Percentiles rank a stretch among this genome's conserved stretches.
Conservation (phyloP, 768 basidiomycete genomes). For the Calocybe cyanea region DNA sequence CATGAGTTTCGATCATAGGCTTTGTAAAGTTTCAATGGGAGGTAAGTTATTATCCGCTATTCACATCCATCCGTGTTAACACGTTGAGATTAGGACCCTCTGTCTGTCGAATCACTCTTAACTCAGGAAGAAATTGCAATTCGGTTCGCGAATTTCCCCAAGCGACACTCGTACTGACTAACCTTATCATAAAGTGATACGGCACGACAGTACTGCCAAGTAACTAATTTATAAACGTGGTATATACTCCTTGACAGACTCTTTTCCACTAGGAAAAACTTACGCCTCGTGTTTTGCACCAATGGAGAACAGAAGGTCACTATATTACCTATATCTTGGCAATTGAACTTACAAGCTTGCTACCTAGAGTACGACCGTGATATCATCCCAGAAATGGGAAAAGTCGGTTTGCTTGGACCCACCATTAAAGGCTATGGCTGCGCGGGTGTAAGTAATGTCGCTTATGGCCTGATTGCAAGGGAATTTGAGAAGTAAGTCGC, state of each 20-base stretch:
- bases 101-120: conserved; percentile 73
- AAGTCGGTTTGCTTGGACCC: conserved; percentile 84
- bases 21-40: conserved; percentile 43
- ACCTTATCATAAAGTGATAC: conserved; percentile 55
- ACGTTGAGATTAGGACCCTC: conserved; percentile 61
- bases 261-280: conserved; percentile 62
- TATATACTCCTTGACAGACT: background rate
- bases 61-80: background rate
- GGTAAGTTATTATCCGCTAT: conserved; percentile 18
- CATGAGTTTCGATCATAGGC: conserved; percentile 20
- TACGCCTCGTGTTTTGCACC: conserved; percentile 82
- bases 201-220: conserved; percentile 78
- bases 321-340: background rate
- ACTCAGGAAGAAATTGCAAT: conserved; percentile 90
- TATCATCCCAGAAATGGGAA: conserved; percentile 89
- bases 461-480: conserved; percentile 90
- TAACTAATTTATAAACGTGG: conserved; percentile 21
- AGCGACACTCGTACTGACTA: conserved; percentile 7
- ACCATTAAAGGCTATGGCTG: conserved; percentile 94
- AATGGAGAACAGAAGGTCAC: conserved; percentile 83
- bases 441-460: conserved; percentile 86
- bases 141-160: conserved; percentile 46
- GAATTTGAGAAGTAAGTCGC: conserved; percentile 79
- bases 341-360: background rate
- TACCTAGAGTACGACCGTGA: conserved; percentile 67